Percentiles rank a stretch among this genome's conserved stretches.
These are phyloP conservation scores for Neonectria magnoliae DNA, from an alignment of 2,329 filamentous ascomycete genomes.

Conservation along the genomic window DNA sequence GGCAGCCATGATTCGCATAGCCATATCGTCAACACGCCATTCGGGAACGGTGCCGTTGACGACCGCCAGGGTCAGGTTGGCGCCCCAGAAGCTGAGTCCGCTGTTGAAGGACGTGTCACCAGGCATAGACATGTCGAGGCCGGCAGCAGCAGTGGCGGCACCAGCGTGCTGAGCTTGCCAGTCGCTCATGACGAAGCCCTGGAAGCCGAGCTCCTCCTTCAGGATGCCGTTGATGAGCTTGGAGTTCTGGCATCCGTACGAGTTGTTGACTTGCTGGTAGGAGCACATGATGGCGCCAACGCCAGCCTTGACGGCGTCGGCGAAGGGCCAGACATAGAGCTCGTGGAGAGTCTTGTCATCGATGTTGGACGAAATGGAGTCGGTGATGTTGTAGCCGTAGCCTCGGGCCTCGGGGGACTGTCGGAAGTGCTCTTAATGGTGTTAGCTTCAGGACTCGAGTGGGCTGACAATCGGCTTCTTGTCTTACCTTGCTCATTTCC, in stretches of 20 bases:
- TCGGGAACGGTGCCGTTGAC: constrained; percentile 89
- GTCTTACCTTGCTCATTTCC: constrained; percentile 73
- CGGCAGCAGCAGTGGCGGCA: constrained; percentile 72
- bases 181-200: constrained; percentile 83
- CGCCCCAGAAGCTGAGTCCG: constrained; percentile 80
- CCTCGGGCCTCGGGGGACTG: constrained; percentile 65
- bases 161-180: constrained; percentile 81
- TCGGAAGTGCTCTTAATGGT: constrained; percentile 72
- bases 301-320: constrained; percentile 74
- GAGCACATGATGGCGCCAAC: constrained; percentile 73
- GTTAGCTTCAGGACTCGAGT: constrained; percentile 8
- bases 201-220: constrained; percentile 83
- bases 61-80: constrained; percentile 87
- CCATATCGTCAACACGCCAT: constrained; percentile 92
- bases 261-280: constrained; percentile 84
- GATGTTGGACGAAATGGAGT: constrained; percentile 68
- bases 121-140: constrained; percentile 89
- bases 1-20: constrained; percentile 79
- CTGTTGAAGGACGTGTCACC: constrained; percentile 82
- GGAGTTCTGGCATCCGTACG: constrained; percentile 82
- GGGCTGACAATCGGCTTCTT: accelerated
- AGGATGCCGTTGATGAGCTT: constrained; percentile 78
- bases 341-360: constrained; percentile 81
- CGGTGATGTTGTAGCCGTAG: constrained; percentile 68
- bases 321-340: constrained; percentile 82